Percentiles rank a stretch among this genome's conserved stretches.
Conservation (phyloP, 2,329 filamentous ascomycete species). For the Beauveria australis region DNA sequence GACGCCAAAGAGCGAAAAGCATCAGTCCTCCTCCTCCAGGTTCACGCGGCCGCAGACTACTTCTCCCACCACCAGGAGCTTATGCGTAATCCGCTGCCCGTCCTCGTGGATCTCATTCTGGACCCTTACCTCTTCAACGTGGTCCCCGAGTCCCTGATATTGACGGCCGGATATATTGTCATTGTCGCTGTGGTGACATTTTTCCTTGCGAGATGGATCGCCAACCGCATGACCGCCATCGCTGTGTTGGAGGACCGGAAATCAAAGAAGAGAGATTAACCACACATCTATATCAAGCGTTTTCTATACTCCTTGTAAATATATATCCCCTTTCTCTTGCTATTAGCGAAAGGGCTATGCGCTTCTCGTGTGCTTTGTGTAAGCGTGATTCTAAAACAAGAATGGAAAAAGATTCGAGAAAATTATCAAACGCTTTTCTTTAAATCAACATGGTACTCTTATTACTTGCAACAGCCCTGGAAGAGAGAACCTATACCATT, state of each 20-base stretch:
- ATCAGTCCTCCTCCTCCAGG: slow-evolving; percentile 62
- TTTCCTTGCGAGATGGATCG: slow-evolving; percentile 32
- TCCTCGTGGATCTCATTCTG: slow-evolving; percentile 73
- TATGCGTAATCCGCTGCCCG: slow-evolving; percentile 67
- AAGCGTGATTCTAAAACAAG: background rate
- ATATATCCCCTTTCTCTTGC: background rate
- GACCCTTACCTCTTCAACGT: slow-evolving; percentile 78
- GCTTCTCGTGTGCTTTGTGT: background rate
- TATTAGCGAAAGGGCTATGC: background rate
- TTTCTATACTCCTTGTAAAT: background rate
- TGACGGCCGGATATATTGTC: slow-evolving; percentile 61
- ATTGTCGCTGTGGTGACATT: slow-evolving; percentile 46
- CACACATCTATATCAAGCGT: background rate
- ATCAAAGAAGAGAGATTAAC: slow-evolving; percentile 31
- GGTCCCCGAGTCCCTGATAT: slow-evolving; percentile 67
- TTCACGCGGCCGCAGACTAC: slow-evolving; percentile 76
- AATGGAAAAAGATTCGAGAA: background rate
- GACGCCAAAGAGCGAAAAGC: slow-evolving; percentile 19
- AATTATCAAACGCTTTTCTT: background rate
- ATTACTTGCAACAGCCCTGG: background rate
- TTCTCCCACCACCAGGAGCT: slow-evolving; percentile 65
- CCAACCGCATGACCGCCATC: slow-evolving; percentile 20
- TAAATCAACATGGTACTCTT: background rate
- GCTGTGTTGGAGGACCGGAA: slow-evolving; percentile 18
- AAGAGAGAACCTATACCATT: background rate